phyloP scores from a whole-genome alignment of 441 rosid genomes.

The Gossypium lobatum region DNA sequence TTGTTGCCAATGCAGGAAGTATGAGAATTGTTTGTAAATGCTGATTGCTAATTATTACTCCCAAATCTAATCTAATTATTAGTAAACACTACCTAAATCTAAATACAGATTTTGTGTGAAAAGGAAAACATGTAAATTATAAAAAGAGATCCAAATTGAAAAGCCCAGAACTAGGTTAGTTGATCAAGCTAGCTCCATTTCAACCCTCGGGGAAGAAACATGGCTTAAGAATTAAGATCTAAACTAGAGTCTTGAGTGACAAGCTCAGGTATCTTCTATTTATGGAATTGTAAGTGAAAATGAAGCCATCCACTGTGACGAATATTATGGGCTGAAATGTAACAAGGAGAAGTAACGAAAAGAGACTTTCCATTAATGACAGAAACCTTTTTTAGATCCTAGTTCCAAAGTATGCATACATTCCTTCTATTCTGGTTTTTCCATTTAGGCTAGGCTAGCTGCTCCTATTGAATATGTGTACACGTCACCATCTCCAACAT shows the following conservation, averaged over 20 bases:
- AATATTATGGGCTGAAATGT: background rate
- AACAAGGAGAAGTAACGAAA: background rate
- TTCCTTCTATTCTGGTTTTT: conserved; percentile 15
- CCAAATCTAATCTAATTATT: no score
- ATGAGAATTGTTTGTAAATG: no score
- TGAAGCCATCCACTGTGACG: background rate
- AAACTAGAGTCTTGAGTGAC: background rate
- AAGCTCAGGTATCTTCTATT: background rate
- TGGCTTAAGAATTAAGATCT: background rate
- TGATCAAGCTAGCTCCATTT: background rate
- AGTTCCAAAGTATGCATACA: background rate
- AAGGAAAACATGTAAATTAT: background rate
- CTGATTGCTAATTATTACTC: no score
- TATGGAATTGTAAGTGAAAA: background rate
- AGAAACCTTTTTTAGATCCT: background rate
- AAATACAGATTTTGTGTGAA: background rate
- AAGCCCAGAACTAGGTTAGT: background rate
- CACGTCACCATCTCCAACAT: conserved; percentile 12
- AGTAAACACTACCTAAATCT: no score
- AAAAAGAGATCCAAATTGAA: background rate
- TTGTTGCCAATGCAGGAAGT: no score
- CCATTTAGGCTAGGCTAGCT: background rate
- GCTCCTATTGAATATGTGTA: background rate
- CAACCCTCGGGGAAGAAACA: background rate
- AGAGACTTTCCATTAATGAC: conserved; percentile 9